Evolutionary conservation across 2,329 filamentous ascomycete species (phyloP), one percentile per base, ranked within the genome.

Genomic region (Scedosporium apiospermum): DNA sequence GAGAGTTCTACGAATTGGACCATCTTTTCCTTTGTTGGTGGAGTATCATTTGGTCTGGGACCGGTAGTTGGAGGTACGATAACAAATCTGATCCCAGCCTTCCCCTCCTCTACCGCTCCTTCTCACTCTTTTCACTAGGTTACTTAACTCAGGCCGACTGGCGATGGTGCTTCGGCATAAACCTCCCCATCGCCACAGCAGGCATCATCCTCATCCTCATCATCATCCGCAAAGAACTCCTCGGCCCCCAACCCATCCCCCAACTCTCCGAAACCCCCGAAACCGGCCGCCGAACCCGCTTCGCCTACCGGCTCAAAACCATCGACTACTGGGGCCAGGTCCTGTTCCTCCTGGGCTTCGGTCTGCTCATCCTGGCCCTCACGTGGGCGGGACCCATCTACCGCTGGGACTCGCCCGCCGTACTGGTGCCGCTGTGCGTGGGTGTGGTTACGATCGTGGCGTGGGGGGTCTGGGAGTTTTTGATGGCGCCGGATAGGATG

Each of bases 131-230:
- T 41, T 3, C 16, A 23, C 14, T 38, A 53, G 59, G 59, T 4
- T 61, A 61, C 16, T 75, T 86, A 12, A 82, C 82, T 21, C 73
- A 76, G 42, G 72, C 77, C 3, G 80, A 78, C 65, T 89, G 87
- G 86, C 75, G 86, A 59, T 89, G 87, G 79, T 86, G 84, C 68
- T 89, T 89, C 69, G 84, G 80, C 44, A 79, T 88, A 62, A 84
- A 83, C 64, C 75, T 86, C n/a, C 84, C 84, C 16, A 77, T 87
- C 51, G 78, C 75, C 1, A 74, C 78, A 3, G 67, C 81, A 21
- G 81, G 79, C 5, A 75, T 87, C 42, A 58, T 81, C n/a, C 64
- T 84, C 49, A 76, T 83, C 59, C 82, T 82, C 67, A 71, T 86
- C 62, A 66, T 88, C 41, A 77, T 88, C 38, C 78, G 84, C 21